phyloP scores from a whole-genome alignment of 352 stramenopile genomes.

The Pythium dissotocum region DNA sequence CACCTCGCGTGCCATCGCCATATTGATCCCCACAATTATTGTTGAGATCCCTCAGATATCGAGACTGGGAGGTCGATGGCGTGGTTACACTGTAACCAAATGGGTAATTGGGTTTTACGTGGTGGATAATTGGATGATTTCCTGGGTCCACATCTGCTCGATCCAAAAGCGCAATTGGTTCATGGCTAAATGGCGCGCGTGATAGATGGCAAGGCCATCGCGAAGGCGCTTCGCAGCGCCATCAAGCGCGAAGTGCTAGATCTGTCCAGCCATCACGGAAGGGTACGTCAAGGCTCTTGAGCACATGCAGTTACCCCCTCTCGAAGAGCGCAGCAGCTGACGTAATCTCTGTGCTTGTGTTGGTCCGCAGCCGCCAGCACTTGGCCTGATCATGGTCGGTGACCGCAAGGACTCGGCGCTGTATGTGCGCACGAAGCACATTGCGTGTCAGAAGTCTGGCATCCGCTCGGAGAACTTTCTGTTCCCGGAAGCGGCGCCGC shows the following conservation, averaged over 20 bases:
- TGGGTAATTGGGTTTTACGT: background rate
- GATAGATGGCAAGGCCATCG: slow-evolving; percentile 75
- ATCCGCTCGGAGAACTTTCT: slow-evolving; percentile 92
- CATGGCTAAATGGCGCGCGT: slow-evolving; percentile 35
- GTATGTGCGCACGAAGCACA: slow-evolving; percentile 99
- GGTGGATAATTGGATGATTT: slow-evolving; percentile 1
- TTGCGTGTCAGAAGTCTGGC: slow-evolving; percentile 93
- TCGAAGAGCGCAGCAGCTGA: slow-evolving; percentile 1
- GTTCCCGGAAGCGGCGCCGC: slow-evolving; percentile 54
- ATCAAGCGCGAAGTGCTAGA: slow-evolving; percentile 63
- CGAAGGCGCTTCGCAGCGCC: slow-evolving; percentile 54
- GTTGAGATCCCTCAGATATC: background rate
- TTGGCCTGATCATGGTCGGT: slow-evolving; percentile 98
- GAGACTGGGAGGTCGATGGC: background rate
- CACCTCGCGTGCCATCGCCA: slow-evolving; percentile 17
- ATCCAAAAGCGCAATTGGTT: slow-evolving; percentile 5
- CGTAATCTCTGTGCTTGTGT: background rate
- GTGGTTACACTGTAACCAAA: slow-evolving; percentile 6
- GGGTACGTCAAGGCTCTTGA: slow-evolving; percentile 33
- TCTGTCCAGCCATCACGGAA: slow-evolving; percentile 49
- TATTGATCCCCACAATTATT: background rate
- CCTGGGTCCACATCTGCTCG: background rate
- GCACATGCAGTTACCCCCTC: background rate
- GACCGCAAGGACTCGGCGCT: slow-evolving; percentile 94
- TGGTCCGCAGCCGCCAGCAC: slow-evolving; percentile 76